Percentiles rank a stretch among this genome's conserved stretches.
Evolutionary conservation across 768 basidiomycete genomes (phyloP).

Genomic region (Leccinum fibrillosum): DNA sequence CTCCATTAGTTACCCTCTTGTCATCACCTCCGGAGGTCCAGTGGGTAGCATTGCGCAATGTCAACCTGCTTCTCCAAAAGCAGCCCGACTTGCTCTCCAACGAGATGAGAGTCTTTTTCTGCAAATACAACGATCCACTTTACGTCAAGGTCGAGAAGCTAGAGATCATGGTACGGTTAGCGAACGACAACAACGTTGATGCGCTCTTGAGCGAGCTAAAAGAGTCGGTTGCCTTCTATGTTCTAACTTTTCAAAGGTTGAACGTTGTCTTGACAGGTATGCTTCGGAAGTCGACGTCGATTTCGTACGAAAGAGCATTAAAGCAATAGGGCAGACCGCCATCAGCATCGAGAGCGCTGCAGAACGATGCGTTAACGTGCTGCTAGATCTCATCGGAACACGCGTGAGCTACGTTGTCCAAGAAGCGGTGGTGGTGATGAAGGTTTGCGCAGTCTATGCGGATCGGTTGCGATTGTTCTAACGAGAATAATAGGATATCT

Average conservation of each 20-base stretch:
- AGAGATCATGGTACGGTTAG: conserved; percentile 96
- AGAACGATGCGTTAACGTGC: conserved; percentile 90
- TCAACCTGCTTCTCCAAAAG: conserved; percentile 95
- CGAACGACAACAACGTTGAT: conserved; percentile 89
- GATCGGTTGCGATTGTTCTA: neutral
- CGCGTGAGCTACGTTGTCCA: conserved; percentile 97
- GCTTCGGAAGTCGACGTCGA: conserved; percentile 98
- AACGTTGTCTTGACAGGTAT: conserved; percentile 52
- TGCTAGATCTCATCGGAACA: conserved; percentile 89
- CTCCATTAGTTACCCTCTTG: conserved; percentile 90
- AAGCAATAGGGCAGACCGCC: conserved; percentile 94
- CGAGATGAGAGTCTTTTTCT: conserved; percentile 99
- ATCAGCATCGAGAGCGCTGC: conserved; percentile 93
- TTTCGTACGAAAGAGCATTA: conserved; percentile 92
- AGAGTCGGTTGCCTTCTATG: conserved; percentile 60
- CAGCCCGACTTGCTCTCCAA: conserved; percentile 85
- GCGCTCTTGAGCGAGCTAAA: conserved; percentile 93
- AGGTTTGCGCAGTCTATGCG: conserved; percentile 47
- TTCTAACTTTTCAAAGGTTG: neutral
- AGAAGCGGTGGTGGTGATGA: conserved; percentile 98
- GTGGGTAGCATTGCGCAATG: conserved; percentile 96
- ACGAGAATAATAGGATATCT: conserved; percentile 71
- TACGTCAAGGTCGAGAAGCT: conserved; percentile 99
- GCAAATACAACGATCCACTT: conserved; percentile 99
- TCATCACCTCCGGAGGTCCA: conserved; percentile 97